These are phyloP conservation scores for Ganoderma lucidum DNA, from an alignment of 1,284 basidiomycete species.

Conservation along the genomic window DNA sequence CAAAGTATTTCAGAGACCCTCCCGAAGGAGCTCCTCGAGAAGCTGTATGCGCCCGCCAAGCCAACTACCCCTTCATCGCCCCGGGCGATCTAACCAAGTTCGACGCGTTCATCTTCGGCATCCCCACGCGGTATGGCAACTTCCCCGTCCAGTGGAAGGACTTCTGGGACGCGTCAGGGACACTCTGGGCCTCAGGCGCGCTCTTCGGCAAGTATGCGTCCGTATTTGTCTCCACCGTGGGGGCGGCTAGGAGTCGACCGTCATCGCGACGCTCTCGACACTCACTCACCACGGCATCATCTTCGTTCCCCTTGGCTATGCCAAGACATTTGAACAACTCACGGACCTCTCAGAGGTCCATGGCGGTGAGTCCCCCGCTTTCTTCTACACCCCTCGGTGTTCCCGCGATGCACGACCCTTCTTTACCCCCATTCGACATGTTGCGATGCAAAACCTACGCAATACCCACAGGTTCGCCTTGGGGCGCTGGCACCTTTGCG, in stretches of 20 bases:
- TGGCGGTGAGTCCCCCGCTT: slow-evolving; percentile 61
- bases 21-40: slow-evolving; percentile 74
- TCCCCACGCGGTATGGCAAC: slow-evolving; percentile 83
- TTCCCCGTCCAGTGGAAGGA: slow-evolving; percentile 79
- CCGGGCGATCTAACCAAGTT: slow-evolving; percentile 71
- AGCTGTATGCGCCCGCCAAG: slow-evolving; percentile 81
- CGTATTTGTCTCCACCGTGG: slow-evolving; percentile 78
- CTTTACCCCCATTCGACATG: not conserved
- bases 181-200: slow-evolving; percentile 75
- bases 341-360: slow-evolving; percentile 69
- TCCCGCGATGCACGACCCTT: not conserved
- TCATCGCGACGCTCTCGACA: slow-evolving; percentile 71
- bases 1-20: slow-evolving; percentile 86
- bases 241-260: slow-evolving; percentile 81
- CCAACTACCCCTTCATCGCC: slow-evolving; percentile 75
- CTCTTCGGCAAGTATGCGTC: slow-evolving; percentile 86
- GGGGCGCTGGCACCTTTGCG: slow-evolving; percentile 79
- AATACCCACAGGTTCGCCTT: slow-evolving; percentile 60
- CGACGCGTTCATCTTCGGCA: slow-evolving; percentile 76
- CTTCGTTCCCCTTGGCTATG: slow-evolving; percentile 85
- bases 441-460: not conserved
- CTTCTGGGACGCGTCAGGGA: slow-evolving; percentile 86
- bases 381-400: not conserved
- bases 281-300: slow-evolving; percentile 84
- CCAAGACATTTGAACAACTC: slow-evolving; percentile 61